Conservation (phyloP, 2,329 filamentous ascomycete genomes). For the Fusarium clavum region DNA sequence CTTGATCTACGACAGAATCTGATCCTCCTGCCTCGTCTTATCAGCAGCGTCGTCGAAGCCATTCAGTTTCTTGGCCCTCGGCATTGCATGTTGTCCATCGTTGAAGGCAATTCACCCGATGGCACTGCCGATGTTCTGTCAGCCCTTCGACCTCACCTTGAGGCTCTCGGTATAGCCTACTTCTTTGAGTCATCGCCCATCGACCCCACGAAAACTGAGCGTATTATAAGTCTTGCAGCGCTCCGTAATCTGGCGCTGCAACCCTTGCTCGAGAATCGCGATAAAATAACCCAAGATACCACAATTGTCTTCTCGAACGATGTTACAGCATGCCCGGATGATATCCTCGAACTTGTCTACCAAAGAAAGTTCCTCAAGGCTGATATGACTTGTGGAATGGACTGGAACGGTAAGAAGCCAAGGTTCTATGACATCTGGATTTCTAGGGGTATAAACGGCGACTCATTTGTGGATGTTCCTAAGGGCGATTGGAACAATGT, state of each 20-base stretch:
- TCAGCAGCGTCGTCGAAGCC: not conserved
- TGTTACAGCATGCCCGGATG: constrained; percentile 62
- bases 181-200: not conserved
- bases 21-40: not conserved
- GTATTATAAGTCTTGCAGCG: not conserved
- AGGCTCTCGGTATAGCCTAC: not conserved
- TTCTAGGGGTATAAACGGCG: constrained; percentile 62
- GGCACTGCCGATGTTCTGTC: not conserved
- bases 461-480: constrained; percentile 65
- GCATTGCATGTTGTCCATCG: not conserved
- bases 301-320: constrained; percentile 65
- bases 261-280: not conserved
- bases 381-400: constrained; percentile 67
- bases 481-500: constrained; percentile 55
- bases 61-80: not conserved
- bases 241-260: not conserved
- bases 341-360: constrained; percentile 66
- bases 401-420: not conserved
- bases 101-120: not conserved
- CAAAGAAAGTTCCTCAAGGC: constrained; percentile 60
- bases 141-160: not conserved
- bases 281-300: constrained; percentile 44
- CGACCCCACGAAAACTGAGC: not conserved
- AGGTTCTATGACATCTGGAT: constrained; percentile 68
- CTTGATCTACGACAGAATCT: not conserved